Evolutionary conservation across 1,139 yeast species (phyloP).

Genomic region (Yamadazyma buinensis): DNA sequence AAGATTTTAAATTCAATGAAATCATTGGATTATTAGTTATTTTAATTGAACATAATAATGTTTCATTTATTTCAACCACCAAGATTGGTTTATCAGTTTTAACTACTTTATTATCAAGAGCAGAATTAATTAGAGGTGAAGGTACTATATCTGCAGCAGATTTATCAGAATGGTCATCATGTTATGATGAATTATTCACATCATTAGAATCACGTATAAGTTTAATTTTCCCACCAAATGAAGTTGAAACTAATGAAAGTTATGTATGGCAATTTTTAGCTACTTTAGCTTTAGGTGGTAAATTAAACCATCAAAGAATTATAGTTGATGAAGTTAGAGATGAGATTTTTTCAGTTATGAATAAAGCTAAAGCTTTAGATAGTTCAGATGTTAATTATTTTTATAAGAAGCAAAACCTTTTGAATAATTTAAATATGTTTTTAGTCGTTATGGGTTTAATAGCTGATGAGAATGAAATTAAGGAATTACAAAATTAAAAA

Average conservation of each 20-base stretch:
- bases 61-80: slow-evolving; percentile 73
- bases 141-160: slow-evolving; percentile 57
- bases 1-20: slow-evolving; percentile 78
- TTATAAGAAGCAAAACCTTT: slow-evolving; percentile 59
- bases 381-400: slow-evolving; percentile 51
- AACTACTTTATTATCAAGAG: slow-evolving; percentile 86
- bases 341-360: slow-evolving; percentile 87
- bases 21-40: slow-evolving; percentile 79
- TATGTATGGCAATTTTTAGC: slow-evolving; percentile 98
- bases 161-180: slow-evolving; percentile 70
- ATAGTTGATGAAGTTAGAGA: slow-evolving; percentile 94
- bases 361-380: slow-evolving; percentile 68
- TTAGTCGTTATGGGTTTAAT: slow-evolving; percentile 95
- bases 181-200: slow-evolving; percentile 80
- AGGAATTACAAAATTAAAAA: slow-evolving; percentile 36
- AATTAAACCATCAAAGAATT: slow-evolving; percentile 87
- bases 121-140: slow-evolving; percentile 90
- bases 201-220: slow-evolving; percentile 75
- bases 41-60: slow-evolving; percentile 67
- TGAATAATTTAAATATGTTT: slow-evolving; percentile 84
- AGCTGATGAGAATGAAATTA: slow-evolving; percentile 68
- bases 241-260: slow-evolving; percentile 40
- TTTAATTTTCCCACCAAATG: slow-evolving; percentile 76
- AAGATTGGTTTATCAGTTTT: slow-evolving; percentile 83
- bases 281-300: slow-evolving; percentile 88